Conservation (phyloP, 306 rosid species). For the Adenanthera pavonina region DNA sequence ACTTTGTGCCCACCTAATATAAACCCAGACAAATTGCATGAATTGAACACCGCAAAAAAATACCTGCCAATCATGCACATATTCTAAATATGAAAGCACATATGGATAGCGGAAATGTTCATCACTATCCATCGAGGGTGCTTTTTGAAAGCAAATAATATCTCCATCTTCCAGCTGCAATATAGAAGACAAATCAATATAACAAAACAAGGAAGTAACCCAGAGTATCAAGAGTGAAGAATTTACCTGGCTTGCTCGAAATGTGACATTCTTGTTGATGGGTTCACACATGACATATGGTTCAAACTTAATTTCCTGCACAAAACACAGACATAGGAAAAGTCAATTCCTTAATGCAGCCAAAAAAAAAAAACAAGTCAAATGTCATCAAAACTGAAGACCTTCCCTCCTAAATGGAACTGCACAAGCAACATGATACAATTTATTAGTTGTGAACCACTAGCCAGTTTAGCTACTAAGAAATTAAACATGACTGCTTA, state of each 20-base stretch:
- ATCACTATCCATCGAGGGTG: neutral
- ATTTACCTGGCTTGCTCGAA: constrained; percentile 79
- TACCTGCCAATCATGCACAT: constrained; percentile 86
- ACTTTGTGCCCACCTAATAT: neutral
- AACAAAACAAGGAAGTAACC: constrained; percentile 18
- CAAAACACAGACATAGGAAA: constrained; percentile 9
- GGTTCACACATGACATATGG: constrained; percentile 96
- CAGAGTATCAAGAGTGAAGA: constrained; percentile 2
- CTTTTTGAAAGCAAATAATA: constrained; percentile 89
- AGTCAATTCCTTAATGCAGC: constrained; percentile 22
- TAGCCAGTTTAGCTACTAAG: constrained; percentile 9
- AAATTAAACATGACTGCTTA: constrained; percentile 9
- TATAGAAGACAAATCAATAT: constrained; percentile 26
- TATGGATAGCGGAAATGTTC: constrained; percentile 64
- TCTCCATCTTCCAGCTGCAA: constrained; percentile 95
- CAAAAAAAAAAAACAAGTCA: constrained; percentile 9
- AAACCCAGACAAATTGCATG: constrained; percentile 13
- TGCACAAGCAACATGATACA: constrained; percentile 7
- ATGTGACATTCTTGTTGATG: constrained; percentile 77
- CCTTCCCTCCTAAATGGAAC: neutral
- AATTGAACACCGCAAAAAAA: constrained; percentile 22
- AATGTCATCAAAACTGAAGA: neutral
- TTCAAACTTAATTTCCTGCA: constrained; percentile 94
- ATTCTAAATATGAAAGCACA: constrained; percentile 90
- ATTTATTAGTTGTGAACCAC: constrained; percentile 22